Conservation (phyloP, 176 grass and related monocot genomes). For the Chloris gayana region DNA sequence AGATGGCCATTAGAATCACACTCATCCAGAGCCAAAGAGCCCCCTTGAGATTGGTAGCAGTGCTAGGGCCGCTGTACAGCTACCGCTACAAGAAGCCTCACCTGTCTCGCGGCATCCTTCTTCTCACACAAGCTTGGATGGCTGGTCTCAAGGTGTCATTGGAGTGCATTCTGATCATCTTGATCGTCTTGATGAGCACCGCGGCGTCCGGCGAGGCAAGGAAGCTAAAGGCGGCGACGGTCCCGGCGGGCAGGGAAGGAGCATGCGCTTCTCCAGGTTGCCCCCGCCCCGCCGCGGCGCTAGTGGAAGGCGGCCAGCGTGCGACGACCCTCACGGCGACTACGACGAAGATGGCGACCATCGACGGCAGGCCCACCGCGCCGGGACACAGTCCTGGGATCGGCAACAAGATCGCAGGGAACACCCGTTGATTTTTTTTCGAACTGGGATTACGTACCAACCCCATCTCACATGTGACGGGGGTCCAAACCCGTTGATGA, state of each 20-base stretch:
- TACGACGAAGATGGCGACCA: slow-evolving; percentile 25
- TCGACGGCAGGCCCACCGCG: slow-evolving; percentile 47
- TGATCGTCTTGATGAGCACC: slow-evolving; percentile 25
- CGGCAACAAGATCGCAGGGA: slow-evolving; percentile 55
- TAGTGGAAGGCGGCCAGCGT: neutral
- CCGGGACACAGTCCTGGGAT: slow-evolving; percentile 75
- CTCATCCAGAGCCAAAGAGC: slow-evolving; percentile 11
- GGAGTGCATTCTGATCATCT: slow-evolving; percentile 37
- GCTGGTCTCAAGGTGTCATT: slow-evolving; percentile 24
- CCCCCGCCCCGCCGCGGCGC: neutral
- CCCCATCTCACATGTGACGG: no score
- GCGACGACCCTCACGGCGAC: neutral
- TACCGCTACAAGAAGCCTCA: neutral
- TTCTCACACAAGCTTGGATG: slow-evolving; percentile 31
- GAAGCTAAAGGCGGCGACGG: slow-evolving; percentile 22
- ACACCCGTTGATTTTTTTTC: slow-evolving; percentile 45
- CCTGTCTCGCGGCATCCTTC: neutral
- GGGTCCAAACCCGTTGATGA: no score
- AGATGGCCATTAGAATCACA: slow-evolving; percentile 9
- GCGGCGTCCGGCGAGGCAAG: slow-evolving; percentile 22
- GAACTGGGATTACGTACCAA: no score
- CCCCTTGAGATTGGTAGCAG: neutral
- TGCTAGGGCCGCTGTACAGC: neutral
- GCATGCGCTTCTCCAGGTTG: neutral
- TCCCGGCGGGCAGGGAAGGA: neutral